These are phyloP conservation scores for Sugiyamaella novakii DNA, from an alignment of 1,139 yeast species.

Conservation along the genomic window DNA sequence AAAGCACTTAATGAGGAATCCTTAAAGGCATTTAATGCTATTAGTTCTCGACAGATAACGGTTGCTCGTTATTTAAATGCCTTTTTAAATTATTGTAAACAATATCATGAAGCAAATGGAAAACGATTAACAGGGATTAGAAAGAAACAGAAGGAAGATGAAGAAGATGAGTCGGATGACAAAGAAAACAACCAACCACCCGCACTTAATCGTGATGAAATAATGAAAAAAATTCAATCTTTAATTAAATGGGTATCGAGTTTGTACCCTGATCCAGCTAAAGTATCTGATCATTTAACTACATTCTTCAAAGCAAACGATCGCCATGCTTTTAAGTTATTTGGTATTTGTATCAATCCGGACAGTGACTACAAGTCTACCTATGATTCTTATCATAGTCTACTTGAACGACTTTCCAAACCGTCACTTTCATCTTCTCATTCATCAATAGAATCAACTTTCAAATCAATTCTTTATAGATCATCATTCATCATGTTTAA, in stretches of 20 bases:
- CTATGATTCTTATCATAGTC: constrained; percentile 61
- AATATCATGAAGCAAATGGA: constrained; percentile 27
- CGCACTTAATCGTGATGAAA: constrained; percentile 26
- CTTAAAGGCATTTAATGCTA: constrained; percentile 65
- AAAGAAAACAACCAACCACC: constrained; percentile 16
- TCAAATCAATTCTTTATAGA: constrained; percentile 62
- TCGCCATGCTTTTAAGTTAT: constrained; percentile 24
- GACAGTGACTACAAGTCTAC: constrained; percentile 65
- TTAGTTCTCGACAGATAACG: constrained; percentile 60
- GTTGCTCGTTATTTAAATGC: constrained; percentile 47
- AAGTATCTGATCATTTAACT: constrained; percentile 26
- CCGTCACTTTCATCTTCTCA: constrained; percentile 1
- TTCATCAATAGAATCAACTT: constrained; percentile 1
- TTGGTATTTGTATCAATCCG: constrained; percentile 45
- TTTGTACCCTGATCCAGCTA: constrained; percentile 42
- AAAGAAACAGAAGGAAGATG: background rate
- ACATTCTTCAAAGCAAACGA: constrained; percentile 24
- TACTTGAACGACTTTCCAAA: constrained; percentile 48
- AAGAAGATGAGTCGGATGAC: background rate
- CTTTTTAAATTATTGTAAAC: constrained; percentile 20
- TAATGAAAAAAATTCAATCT: constrained; percentile 50
- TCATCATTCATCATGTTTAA: constrained; percentile 65
- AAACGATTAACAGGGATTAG: background rate
- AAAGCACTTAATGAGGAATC: constrained; percentile 58
- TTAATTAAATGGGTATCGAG: constrained; percentile 66